Percentiles rank a stretch among this genome's conserved stretches.
Evolutionary conservation across 306 rosid genomes (phyloP).

Genomic region (Vigna nakashimae): DNA sequence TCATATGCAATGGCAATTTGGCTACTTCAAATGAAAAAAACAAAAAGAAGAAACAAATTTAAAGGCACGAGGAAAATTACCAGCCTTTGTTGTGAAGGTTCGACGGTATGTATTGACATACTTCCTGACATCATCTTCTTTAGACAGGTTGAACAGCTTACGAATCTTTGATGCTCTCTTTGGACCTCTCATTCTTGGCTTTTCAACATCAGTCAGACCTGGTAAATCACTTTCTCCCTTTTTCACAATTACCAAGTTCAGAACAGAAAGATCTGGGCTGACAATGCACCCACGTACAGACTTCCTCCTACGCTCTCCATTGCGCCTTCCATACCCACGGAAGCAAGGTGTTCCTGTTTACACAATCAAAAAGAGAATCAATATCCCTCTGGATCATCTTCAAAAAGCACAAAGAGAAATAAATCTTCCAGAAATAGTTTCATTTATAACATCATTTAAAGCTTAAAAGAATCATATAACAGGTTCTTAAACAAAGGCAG

Average conservation of each 20-base stretch:
- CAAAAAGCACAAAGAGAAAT: background rate
- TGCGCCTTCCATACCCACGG: conserved; percentile 55
- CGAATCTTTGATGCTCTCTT: conserved; percentile 51
- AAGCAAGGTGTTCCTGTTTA: conserved; percentile 48
- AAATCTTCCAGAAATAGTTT: background rate
- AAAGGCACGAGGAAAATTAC: conserved; percentile 1
- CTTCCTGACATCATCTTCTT: conserved; percentile 54
- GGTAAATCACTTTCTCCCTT: conserved; percentile 51
- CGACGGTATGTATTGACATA: conserved; percentile 52
- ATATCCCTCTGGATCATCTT: background rate
- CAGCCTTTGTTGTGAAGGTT: conserved; percentile 48
- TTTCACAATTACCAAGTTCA: conserved; percentile 50
- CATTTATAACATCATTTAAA: background rate
- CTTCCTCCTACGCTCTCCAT: conserved; percentile 51
- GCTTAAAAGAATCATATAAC: background rate
- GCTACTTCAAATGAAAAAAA: background rate
- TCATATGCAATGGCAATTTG: background rate
- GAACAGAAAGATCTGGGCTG: conserved; percentile 51
- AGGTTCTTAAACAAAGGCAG: background rate
- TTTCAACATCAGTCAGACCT: conserved; percentile 45
- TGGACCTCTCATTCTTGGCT: conserved; percentile 53
- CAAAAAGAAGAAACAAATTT: background rate
- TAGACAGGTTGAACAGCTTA: conserved; percentile 48
- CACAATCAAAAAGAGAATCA: conserved; percentile 12
- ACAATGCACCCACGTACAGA: conserved; percentile 56